Conservation (phyloP, 2,329 filamentous ascomycete genomes). For the Oidium heveae region DNA sequence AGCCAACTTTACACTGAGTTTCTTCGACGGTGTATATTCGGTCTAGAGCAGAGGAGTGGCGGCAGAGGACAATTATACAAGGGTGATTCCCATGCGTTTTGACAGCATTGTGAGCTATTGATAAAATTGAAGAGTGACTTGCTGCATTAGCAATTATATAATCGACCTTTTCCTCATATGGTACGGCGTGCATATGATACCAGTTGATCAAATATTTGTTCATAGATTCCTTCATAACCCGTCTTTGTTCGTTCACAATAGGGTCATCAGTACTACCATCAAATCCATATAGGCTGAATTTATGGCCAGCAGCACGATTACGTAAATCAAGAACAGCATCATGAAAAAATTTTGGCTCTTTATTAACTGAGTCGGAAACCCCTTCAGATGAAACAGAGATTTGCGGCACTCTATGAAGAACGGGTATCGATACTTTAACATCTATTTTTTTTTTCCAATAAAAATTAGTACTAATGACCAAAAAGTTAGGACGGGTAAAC, state of each 20-base stretch:
- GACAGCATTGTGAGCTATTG: constrained; percentile 2
- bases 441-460: constrained; percentile 5
- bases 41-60: constrained; percentile 10
- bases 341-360: constrained; percentile 7
- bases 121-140: constrained; percentile 4
- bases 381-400: constrained; percentile 4
- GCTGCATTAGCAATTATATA: constrained; percentile 12
- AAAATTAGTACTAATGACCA: background rate
- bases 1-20: constrained; percentile 8
- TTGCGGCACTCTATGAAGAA: constrained; percentile 11
- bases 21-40: constrained; percentile 4
- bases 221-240: constrained; percentile 9
- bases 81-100: constrained; percentile 3
- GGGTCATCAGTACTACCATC: constrained; percentile 8
- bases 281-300: constrained; percentile 11
- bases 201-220: constrained; percentile 11
- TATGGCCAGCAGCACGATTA: constrained; percentile 6
- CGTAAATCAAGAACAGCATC: constrained; percentile 9
- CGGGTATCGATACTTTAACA: constrained; percentile 12
- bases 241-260: constrained; percentile 5
- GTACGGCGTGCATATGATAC: constrained; percentile 13
- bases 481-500: background rate
- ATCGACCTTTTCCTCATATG: constrained; percentile 6
- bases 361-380: constrained; percentile 6
- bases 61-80: constrained; percentile 11